Conservation (phyloP, 176 grass and related monocot genomes). For the Bolboschoenus planiculmis region DNA sequence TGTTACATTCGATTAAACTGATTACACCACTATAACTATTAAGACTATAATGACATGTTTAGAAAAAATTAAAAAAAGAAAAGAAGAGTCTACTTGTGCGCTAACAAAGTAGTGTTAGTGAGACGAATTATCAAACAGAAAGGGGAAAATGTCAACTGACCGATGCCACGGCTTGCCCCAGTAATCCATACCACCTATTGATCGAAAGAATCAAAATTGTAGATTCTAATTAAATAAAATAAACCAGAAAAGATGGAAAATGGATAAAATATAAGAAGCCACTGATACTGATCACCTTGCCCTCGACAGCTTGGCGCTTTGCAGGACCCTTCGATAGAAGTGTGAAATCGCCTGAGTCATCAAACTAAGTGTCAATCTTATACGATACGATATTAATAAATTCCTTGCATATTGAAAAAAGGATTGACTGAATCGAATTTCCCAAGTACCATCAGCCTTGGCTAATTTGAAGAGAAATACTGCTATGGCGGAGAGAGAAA, state of each 20-base stretch:
- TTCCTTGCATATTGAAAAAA: background rate
- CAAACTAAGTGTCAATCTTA: background rate
- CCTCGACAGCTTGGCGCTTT: conserved; percentile 62
- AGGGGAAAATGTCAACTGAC: conserved; percentile 29
- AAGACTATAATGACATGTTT: background rate
- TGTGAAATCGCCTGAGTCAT: conserved; percentile 72
- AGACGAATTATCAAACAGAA: conserved; percentile 12
- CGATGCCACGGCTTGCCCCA: conserved; percentile 89
- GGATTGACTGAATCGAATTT: background rate
- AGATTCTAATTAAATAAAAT: background rate
- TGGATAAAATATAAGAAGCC: background rate
- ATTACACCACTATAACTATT: background rate
- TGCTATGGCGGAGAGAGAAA: conserved; percentile 28
- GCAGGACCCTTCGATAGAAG: conserved; percentile 52
- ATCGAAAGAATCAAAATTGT: background rate
- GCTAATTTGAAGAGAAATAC: conserved; percentile 58
- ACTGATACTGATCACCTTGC: conserved; percentile 46
- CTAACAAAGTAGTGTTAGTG: background rate
- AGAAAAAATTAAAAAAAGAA: too few species aligned
- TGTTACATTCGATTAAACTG: background rate
- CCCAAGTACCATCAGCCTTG: conserved; percentile 55
- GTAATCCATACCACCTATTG: conserved; percentile 93
- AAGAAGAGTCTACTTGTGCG: background rate
- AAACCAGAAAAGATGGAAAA: background rate
- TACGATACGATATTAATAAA: background rate